These are phyloP conservation scores for Thielaviopsis populi DNA, from an alignment of 2,329 filamentous ascomycete genomes.

Conservation along the genomic window DNA sequence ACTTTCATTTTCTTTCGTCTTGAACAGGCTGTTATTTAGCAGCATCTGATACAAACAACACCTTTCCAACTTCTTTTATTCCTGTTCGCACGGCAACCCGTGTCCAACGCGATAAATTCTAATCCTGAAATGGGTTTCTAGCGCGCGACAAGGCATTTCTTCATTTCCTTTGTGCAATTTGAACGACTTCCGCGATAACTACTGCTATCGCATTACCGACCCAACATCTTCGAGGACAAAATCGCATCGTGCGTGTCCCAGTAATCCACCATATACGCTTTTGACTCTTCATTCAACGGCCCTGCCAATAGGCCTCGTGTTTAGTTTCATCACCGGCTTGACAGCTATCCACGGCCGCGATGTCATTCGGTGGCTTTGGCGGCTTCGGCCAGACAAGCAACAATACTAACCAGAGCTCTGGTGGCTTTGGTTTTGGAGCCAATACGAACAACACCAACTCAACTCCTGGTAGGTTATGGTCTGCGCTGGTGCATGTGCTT, in stretches of 20 bases:
- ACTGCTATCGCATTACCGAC: background rate
- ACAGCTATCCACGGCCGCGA: conserved; percentile 21
- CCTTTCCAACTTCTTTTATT: background rate
- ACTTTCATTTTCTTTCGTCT: background rate
- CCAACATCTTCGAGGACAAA: too few species aligned
- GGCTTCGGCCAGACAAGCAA: conserved; percentile 36
- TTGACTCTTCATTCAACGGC: background rate
- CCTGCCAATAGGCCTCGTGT: background rate
- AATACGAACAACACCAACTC: conserved; percentile 26
- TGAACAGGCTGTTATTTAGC: background rate
- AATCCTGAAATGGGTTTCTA: background rate
- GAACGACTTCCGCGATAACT: background rate
- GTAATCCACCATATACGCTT: too few species aligned
- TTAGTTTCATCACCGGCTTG: background rate
- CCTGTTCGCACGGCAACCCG: background rate
- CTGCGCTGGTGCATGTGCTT: background rate
- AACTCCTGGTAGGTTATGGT: conserved; percentile 17
- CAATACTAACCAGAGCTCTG: conserved; percentile 25
- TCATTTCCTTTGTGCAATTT: background rate
- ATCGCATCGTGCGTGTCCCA: too few species aligned
- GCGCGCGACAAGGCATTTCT: background rate
- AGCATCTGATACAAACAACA: too few species aligned
- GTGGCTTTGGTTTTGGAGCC: conserved; percentile 29
- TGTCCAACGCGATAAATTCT: background rate
- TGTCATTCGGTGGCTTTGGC: conserved; percentile 41